Conservation (phyloP, 2,329 filamentous ascomycete genomes). For the Arthrocladium fulminans region DNA sequence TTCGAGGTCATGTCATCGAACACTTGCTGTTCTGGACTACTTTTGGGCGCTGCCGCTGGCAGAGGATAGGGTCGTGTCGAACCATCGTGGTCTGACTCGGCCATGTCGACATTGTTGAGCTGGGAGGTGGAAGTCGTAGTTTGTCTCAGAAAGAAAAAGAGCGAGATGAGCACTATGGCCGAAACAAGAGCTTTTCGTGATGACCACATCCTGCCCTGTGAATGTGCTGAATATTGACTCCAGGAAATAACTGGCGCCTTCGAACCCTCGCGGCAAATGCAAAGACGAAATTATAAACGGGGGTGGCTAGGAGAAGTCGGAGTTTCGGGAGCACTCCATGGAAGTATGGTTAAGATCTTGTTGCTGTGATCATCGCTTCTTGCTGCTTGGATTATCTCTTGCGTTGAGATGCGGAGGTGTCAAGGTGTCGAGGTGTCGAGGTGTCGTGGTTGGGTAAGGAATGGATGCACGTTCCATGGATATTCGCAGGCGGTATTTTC, state of each 20-base stretch:
- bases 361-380: background rate
- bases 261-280: background rate
- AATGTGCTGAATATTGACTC: background rate
- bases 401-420: too few relatives aligned
- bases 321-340: background rate
- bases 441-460: background rate
- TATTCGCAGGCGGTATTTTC: background rate
- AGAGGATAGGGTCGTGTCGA: constrained; percentile 24
- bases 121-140: constrained; percentile 40
- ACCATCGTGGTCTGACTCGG: constrained; percentile 26
- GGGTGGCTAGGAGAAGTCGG: background rate
- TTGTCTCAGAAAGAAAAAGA: constrained; percentile 61
- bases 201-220: constrained; percentile 3
- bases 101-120: constrained; percentile 24
- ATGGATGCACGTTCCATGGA: background rate
- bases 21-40: constrained; percentile 48
- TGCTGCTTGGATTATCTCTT: background rate
- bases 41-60: constrained; percentile 29
- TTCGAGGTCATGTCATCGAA: constrained; percentile 63
- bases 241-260: background rate
- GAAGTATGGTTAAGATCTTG: background rate
- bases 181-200: constrained; percentile 60
- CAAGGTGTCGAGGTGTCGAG: background rate
- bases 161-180: constrained; percentile 58
- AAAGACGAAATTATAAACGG: background rate